Conservation (phyloP, 192 early-diverging fungal genomes). For the Entophlyctis helioformis region DNA sequence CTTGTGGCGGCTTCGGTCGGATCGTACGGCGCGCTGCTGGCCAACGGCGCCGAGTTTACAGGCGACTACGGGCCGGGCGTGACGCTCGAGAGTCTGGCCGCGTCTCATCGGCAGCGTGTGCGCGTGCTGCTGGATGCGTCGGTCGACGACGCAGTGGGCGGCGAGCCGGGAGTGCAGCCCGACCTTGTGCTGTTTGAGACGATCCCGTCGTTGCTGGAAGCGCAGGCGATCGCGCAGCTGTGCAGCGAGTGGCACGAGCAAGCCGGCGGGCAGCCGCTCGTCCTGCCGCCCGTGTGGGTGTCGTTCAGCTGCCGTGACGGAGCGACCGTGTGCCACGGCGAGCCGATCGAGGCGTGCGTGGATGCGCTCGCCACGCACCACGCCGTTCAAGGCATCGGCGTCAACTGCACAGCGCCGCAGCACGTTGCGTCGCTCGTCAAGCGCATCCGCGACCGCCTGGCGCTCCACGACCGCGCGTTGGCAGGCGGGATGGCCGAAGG, state of each 20-base stretch:
- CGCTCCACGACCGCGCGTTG: too few species aligned
- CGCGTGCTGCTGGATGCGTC: not conserved
- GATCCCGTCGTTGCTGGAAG: slow-evolving; percentile 47
- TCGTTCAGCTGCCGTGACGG: slow-evolving; percentile 37
- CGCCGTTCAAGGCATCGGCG: slow-evolving; percentile 36
- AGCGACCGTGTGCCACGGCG: slow-evolving; percentile 29
- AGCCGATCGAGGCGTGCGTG: slow-evolving; percentile 28
- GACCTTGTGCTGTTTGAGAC: slow-evolving; percentile 63
- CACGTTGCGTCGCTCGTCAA: slow-evolving; percentile 10
- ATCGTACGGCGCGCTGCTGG: slow-evolving; percentile 51
- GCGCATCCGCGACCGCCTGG: too few species aligned
- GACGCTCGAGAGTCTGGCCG: not conserved
- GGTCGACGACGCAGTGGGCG: too few species aligned
- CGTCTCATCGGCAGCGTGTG: not conserved
- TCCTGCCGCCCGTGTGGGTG: slow-evolving; percentile 44
- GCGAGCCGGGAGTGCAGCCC: slow-evolving; percentile 12
- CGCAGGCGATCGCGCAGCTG: slow-evolving; percentile 25
- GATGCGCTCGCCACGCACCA: slow-evolving; percentile 8
- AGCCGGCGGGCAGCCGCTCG: too few species aligned
- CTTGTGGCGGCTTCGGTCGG: slow-evolving; percentile 50
- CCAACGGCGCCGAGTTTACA: slow-evolving; percentile 52
- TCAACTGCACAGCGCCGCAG: slow-evolving; percentile 52
- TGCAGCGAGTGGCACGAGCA: slow-evolving; percentile 1
- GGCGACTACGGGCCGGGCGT: slow-evolving; percentile 38
- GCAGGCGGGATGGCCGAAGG: too few species aligned